These are phyloP conservation scores for Rutstroemia sp. DNA, from an alignment of 2,329 filamentous ascomycete genomes.

Conservation along the genomic window DNA sequence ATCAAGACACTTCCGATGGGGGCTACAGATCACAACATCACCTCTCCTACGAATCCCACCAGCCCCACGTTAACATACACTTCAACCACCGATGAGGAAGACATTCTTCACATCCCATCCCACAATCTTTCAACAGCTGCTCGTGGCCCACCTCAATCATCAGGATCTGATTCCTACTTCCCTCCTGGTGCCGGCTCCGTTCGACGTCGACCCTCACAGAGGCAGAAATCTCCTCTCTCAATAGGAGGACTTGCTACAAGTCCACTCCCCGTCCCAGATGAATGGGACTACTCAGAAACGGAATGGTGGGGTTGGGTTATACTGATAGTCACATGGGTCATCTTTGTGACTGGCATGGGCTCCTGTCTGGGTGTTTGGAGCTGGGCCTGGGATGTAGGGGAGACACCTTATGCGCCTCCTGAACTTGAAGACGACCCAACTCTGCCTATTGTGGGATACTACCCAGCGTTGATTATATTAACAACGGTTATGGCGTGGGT, in stretches of 20 bases:
- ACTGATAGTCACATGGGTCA: slow-evolving; percentile 82
- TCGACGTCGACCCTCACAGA: slow-evolving; percentile 26
- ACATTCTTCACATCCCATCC: slow-evolving; percentile 56
- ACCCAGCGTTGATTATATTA: slow-evolving; percentile 86
- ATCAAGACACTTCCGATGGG: slow-evolving; percentile 29
- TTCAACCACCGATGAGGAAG: slow-evolving; percentile 80
- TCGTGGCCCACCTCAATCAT: slow-evolving; percentile 37
- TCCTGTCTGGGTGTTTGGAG: slow-evolving; percentile 92
- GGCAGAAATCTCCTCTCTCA: slow-evolving; percentile 51
- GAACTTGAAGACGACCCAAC: slow-evolving; percentile 94
- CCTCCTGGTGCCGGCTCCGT: slow-evolving; percentile 34
- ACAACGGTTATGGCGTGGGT: slow-evolving; percentile 98
- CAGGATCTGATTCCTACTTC: slow-evolving; percentile 59
- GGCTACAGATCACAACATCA: slow-evolving; percentile 21
- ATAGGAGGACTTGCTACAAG: slow-evolving; percentile 45
- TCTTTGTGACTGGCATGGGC: slow-evolving; percentile 95
- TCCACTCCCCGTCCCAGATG: slow-evolving; percentile 38
- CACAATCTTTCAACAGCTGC: slow-evolving; percentile 38
- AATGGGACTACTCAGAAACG: slow-evolving; percentile 90
- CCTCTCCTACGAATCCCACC: slow-evolving; percentile 33
- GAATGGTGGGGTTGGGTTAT: slow-evolving; percentile 99
- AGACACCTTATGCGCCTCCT: slow-evolving; percentile 89
- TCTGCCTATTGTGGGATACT: slow-evolving; percentile 92
- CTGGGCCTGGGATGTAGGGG: slow-evolving; percentile 98
- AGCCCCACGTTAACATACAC: slow-evolving; percentile 54